phyloP scores from a whole-genome alignment of 179 eudicot genomes.

The Silene noctiflora region DNA sequence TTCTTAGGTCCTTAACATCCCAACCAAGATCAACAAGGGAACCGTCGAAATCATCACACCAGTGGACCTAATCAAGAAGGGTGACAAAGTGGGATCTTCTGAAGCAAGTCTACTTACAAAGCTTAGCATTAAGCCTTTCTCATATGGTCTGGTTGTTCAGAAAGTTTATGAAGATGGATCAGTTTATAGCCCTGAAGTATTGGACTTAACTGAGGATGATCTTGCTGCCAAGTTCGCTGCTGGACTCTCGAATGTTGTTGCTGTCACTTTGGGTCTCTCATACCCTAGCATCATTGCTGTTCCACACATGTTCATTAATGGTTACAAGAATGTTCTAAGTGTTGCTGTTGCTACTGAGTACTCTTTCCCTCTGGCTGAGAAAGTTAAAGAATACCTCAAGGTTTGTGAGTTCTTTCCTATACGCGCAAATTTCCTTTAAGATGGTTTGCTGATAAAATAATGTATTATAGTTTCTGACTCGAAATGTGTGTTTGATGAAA shows the following conservation, averaged over 20 bases:
- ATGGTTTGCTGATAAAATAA: neutral
- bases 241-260: conserved; percentile 34
- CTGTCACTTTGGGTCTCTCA: conserved; percentile 34
- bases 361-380: conserved; percentile 45
- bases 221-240: conserved; percentile 38
- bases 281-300: conserved; percentile 48
- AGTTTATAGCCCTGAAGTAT: conserved; percentile 50
- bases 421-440: neutral
- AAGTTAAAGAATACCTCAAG: conserved; percentile 52
- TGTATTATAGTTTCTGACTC: too few relatives aligned
- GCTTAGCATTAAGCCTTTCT: conserved; percentile 47
- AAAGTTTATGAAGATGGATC: conserved; percentile 50
- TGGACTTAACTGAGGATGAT: conserved; percentile 52
- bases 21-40: conserved; percentile 60
- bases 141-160: conserved; percentile 48
- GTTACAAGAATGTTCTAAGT: conserved; percentile 50
- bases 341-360: conserved; percentile 43
- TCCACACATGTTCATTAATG: conserved; percentile 51
- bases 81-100: conserved; percentile 57
- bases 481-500: neutral
- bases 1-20: conserved; percentile 1
- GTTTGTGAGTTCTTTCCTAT: conserved; percentile 14
- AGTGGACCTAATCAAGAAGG: conserved; percentile 52
- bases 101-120: conserved; percentile 51
- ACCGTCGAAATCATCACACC: conserved; percentile 57